Evolutionary conservation across 176 grass and related monocot species (phyloP).

Genomic region (Carex scoparia): DNA sequence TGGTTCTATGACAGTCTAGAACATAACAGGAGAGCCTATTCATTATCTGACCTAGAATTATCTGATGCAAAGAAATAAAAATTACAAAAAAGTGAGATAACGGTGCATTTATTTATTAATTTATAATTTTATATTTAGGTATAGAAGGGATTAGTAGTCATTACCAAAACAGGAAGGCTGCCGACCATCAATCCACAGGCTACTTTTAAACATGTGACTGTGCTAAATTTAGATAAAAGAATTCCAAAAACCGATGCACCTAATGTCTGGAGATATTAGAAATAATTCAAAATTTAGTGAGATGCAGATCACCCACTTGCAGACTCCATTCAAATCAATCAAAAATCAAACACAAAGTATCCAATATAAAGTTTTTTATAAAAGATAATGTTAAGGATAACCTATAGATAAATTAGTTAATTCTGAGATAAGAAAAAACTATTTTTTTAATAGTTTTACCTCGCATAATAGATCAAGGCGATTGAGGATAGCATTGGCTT

Average conservation of each 20-base stretch:
- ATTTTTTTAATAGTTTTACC: constrained; percentile 33
- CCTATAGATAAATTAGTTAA: neutral
- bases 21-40: constrained; percentile 71
- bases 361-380: neutral
- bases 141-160: neutral
- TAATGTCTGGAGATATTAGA: constrained; percentile 46
- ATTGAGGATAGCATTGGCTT: constrained; percentile 91
- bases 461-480: constrained; percentile 87
- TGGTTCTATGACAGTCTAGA: constrained; percentile 60
- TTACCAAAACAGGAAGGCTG: constrained; percentile 87
- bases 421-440: neutral
- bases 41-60: constrained; percentile 85
- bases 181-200: constrained; percentile 69
- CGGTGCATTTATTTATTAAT: neutral
- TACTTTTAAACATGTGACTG: constrained; percentile 81
- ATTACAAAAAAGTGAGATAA: neutral
- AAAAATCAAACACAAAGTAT: constrained; percentile 13
- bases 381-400: neutral
- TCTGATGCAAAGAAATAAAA: constrained; percentile 43
- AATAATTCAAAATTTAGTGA: constrained; percentile 10
- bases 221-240: constrained; percentile 78
- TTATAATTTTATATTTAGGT: constrained; percentile 23
- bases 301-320: constrained; percentile 4
- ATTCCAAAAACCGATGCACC: constrained; percentile 89
- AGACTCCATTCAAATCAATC: neutral